Evolutionary conservation across 148 eudicot genomes (phyloP).

Genomic region (Camellia lanceoleosa): DNA sequence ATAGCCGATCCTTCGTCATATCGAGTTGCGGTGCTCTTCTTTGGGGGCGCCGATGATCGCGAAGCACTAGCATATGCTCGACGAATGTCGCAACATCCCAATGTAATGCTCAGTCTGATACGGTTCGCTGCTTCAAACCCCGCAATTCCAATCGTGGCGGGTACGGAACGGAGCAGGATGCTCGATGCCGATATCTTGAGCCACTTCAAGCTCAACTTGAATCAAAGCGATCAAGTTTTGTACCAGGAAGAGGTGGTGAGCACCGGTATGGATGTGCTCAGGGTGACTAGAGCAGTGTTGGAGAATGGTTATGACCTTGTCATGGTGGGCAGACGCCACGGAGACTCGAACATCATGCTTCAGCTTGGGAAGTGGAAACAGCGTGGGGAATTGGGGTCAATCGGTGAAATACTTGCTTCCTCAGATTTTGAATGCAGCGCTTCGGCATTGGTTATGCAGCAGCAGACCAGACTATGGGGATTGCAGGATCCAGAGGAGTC

Average conservation of each 20-base stretch:
- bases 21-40: constrained; percentile 42
- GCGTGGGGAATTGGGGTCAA: constrained; percentile 45
- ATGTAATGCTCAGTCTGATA: constrained; percentile 31
- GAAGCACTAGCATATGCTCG: constrained; percentile 47
- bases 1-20: constrained; percentile 25
- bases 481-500: constrained; percentile 50
- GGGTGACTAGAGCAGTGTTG: constrained; percentile 29
- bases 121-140: constrained; percentile 24
- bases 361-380: constrained; percentile 36
- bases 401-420: constrained; percentile 51
- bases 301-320: constrained; percentile 34
- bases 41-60: constrained; percentile 52
- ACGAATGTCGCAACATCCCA: constrained; percentile 36
- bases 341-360: constrained; percentile 30
- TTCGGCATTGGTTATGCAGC: constrained; percentile 38
- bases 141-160: constrained; percentile 20
- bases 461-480: constrained; percentile 46
- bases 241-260: constrained; percentile 37
- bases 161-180: constrained; percentile 32
- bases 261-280: constrained; percentile 24
- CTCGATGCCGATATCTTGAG: constrained; percentile 39
- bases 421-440: constrained; percentile 23
- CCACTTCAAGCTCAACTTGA: constrained; percentile 32
- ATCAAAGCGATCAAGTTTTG: constrained; percentile 24
- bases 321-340: constrained; percentile 51